Percentiles rank a stretch among this genome's conserved stretches.
phyloP scores from a whole-genome alignment of 495 filamentous ascomycete species.

The Patellaria atrata region DNA sequence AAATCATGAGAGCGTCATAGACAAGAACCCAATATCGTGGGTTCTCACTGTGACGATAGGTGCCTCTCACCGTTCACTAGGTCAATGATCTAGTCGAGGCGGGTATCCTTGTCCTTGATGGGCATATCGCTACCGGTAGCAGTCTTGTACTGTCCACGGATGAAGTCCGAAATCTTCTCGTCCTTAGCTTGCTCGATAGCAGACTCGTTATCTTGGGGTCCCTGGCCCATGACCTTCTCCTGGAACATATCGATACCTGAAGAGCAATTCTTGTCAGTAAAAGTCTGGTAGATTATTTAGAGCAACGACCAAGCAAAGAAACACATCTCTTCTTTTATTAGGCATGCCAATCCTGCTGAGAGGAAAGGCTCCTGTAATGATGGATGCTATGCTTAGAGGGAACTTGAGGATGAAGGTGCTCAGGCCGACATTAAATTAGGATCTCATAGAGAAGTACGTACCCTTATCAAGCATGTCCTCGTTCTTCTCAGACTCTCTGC shows the following conservation, averaged over 20 bases:
- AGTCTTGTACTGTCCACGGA: constrained; percentile 48
- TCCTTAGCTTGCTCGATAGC: constrained; percentile 64
- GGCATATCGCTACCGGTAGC: constrained; percentile 47
- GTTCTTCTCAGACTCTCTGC: constrained; percentile 51
- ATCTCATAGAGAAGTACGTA: constrained; percentile 4
- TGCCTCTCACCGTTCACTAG: no score
- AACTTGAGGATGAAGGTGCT: constrained; percentile 2
- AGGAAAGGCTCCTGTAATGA: no score
- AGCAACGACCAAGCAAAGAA: no score
- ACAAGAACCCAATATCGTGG: no score
- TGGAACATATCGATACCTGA: constrained; percentile 54
- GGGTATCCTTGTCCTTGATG: constrained; percentile 46
- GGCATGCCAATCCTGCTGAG: no score
- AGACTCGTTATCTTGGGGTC: constrained; percentile 53
- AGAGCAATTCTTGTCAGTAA: constrained; percentile 3
- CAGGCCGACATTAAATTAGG: background rate
- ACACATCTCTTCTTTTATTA: no score
- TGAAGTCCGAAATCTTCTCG: constrained; percentile 37
- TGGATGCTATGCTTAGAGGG: no score
- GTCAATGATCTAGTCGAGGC: constrained; percentile 19
- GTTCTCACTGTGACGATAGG: no score
- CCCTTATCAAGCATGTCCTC: constrained; percentile 36
- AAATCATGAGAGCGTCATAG: no score
- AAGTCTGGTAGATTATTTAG: background rate
- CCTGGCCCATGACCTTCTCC: constrained; percentile 48